Conservation (phyloP, 148 eudicot species). For the Pharnaceum exiguum region DNA sequence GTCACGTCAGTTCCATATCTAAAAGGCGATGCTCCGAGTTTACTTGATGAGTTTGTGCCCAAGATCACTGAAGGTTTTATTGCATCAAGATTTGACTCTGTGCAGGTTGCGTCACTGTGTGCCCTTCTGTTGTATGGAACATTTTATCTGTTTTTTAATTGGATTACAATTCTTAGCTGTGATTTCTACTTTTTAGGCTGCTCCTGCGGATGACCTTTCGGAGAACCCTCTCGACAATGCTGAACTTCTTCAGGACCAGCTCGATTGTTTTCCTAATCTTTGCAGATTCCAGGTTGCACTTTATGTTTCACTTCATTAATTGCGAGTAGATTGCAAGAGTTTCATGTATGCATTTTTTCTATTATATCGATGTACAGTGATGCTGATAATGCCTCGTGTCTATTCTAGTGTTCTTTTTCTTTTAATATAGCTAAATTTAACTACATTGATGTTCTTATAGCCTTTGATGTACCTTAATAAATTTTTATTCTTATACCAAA, state of each 20-base stretch:
- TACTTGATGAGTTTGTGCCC: slow-evolving; percentile 87
- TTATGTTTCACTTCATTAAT: not conserved
- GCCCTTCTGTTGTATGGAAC: slow-evolving; percentile 1
- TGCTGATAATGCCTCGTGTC: too few species aligned
- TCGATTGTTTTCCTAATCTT: slow-evolving; percentile 74
- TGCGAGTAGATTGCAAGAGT: not conserved
- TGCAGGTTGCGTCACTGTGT: slow-evolving; percentile 44
- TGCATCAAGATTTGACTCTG: slow-evolving; percentile 82
- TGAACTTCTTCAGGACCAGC: slow-evolving; percentile 89
- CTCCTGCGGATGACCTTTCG: slow-evolving; percentile 61
- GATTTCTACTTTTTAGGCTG: slow-evolving; percentile 37
- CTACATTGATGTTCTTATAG: too few species aligned
- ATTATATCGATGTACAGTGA: too few species aligned
- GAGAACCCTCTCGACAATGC: slow-evolving; percentile 89
- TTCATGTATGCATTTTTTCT: too few species aligned
- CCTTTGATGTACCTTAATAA: too few species aligned
- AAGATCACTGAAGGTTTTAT: slow-evolving; percentile 81
- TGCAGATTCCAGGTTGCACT: slow-evolving; percentile 74
- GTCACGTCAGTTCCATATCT: slow-evolving; percentile 82
- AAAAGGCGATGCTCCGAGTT: slow-evolving; percentile 75
- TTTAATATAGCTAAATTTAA: too few species aligned
- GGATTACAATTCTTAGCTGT: not conserved
- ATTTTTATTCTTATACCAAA: too few species aligned
- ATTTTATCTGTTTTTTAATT: not conserved
- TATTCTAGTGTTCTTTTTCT: too few species aligned